These are phyloP conservation scores for Arthonia radiata DNA, from an alignment of 495 filamentous ascomycete species.

Conservation along the genomic window DNA sequence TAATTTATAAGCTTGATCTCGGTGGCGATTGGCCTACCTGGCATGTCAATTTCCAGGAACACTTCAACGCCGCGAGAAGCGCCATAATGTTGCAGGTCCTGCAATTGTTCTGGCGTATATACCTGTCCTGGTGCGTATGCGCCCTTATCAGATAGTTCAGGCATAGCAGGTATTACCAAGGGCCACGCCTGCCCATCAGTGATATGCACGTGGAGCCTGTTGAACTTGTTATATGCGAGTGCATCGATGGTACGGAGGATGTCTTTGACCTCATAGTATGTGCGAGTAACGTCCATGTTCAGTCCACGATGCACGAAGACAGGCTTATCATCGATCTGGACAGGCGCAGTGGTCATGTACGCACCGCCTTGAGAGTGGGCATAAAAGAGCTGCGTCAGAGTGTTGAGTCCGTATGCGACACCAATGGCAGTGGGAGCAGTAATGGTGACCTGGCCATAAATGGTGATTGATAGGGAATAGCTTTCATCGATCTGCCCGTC, in stretches of 20 bases:
- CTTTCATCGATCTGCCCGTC: constrained; percentile 45
- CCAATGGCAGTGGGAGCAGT: constrained; percentile 36
- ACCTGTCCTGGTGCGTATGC: constrained; percentile 33
- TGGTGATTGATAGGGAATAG: constrained; percentile 34
- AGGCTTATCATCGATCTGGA: constrained; percentile 38
- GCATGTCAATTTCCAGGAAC: constrained; percentile 58
- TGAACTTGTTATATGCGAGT: constrained; percentile 52
- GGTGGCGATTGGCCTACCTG: constrained; percentile 43
- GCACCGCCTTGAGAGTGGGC: constrained; percentile 27
- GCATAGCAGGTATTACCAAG: constrained; percentile 46
- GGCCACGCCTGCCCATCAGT: constrained; percentile 75
- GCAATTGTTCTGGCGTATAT: constrained; percentile 37
- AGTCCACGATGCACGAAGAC: constrained; percentile 47
- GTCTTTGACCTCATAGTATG: constrained; percentile 34
- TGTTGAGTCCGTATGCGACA: constrained; percentile 38
- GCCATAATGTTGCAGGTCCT: constrained; percentile 40
- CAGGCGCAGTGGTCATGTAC: constrained; percentile 42
- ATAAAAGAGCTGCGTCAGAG: constrained; percentile 57
- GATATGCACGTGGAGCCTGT: constrained; percentile 50
- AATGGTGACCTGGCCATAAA: constrained; percentile 29
- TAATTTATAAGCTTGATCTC: constrained; percentile 49
- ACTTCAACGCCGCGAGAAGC: constrained; percentile 42
- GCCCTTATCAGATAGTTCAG: constrained; percentile 40
- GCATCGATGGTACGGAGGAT: constrained; percentile 49
- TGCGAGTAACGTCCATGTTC: constrained; percentile 45